Base-by-base conservation (phyloP, 495 filamentous ascomycete species). In the Viridothelium virens region DNA sequence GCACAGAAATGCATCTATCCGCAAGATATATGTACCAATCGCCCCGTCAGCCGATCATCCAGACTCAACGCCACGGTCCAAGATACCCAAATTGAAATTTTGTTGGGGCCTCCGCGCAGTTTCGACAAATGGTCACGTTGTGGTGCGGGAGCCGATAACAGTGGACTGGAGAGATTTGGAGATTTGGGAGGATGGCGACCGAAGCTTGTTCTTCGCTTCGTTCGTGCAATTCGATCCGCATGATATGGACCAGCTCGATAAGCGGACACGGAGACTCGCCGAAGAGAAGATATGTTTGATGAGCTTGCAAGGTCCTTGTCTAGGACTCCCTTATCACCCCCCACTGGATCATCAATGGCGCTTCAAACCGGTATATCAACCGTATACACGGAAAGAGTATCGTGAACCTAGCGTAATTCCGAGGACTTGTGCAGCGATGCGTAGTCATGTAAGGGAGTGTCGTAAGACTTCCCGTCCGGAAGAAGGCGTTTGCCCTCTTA, bases 151-250 rank as follows among this genome's bases (percentile, higher is more conserved):
- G 18, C 53, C 53, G 53, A 34, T 34, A 9, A 36, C 5, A 7
- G 14, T 59, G 10, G 53, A 59, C 31, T 59, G 53, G 53, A 59
- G 53, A 31, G 53, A 59, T 14, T 36, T 59, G 53, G 53, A 59
- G 53, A 18, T 59, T 31, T 59, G 53, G 53, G 25, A 59, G 36
- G 53, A 59, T 4, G 36, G 7, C 53, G 53, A 59, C 14, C 5
- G 25, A 5, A 59, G 25, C 53, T 36, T 59, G 53, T 36, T 59
- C 25, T 59, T 59, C 31, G 53, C 53, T 7, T 59, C n/a, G 6
- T 36, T 34, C 31, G 53, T 59, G 7, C 53, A 36, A 36, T 59
- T 59, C 18, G 53, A 36, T 36, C 11, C n/a, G 14, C 3, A 9
- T 36, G 53, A 59, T 31, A 59, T 59, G 53, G 53, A 59, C 5